Evolutionary conservation across 1,139 yeast species (phyloP).

Genomic region (Pneumocystis oryctolagi): DNA sequence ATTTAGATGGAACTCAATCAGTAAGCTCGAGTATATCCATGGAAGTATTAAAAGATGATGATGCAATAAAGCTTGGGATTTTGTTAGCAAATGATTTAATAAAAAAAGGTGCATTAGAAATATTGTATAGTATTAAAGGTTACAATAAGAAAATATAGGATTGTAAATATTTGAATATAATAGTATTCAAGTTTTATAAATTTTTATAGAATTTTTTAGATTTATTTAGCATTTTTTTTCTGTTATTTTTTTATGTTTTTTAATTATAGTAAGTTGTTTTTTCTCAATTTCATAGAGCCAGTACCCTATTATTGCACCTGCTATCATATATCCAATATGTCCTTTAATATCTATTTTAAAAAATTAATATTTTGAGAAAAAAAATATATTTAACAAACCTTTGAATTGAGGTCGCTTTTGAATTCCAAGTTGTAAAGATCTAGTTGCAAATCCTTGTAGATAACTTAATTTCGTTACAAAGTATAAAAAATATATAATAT

Average conservation of each 20-base stretch:
- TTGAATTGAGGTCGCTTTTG: background rate
- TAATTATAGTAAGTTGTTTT: background rate
- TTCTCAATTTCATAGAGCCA: background rate
- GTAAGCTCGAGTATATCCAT: slow-evolving; percentile 40
- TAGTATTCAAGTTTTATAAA: background rate
- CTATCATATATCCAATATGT: background rate
- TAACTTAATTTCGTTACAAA: background rate
- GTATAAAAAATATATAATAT: background rate
- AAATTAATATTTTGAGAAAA: background rate
- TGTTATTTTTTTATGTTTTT: background rate
- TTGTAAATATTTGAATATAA: background rate
- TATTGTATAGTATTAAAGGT: slow-evolving; percentile 58
- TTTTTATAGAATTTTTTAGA: background rate
- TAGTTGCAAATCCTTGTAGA: background rate
- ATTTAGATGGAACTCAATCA: slow-evolving; percentile 61
- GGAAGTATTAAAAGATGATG: slow-evolving; percentile 32
- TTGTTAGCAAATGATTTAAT: slow-evolving; percentile 54
- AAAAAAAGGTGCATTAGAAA: slow-evolving; percentile 64
- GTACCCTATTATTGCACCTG: background rate
- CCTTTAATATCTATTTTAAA: background rate
- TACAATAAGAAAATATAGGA: background rate
- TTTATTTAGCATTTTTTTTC: background rate
- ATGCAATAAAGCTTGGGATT: slow-evolving; percentile 59
- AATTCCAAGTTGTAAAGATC: background rate
- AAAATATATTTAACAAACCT: background rate